Percentiles rank a stretch among this genome's conserved stretches.
Evolutionary conservation across 805 yeast genomes (phyloP).

Genomic region (Candida montana): DNA sequence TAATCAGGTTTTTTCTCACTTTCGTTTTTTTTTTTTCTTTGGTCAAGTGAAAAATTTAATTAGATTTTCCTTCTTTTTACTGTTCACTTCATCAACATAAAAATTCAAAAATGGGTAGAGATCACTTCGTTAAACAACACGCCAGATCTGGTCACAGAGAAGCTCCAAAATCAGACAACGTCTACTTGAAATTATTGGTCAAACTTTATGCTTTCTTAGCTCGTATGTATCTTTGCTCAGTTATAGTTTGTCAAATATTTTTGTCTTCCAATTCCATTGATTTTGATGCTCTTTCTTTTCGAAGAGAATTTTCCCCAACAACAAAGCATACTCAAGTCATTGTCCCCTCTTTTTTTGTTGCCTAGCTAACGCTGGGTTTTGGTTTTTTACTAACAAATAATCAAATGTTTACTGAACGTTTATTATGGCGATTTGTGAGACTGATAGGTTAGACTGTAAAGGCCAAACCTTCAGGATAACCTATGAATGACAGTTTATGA

Average conservation of each 20-base stretch:
- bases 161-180: constrained; percentile 99
- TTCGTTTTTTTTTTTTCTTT: background rate
- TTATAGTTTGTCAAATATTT: constrained; percentile 1
- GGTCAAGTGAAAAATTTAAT: constrained; percentile 8
- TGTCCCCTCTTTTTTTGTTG: no score
- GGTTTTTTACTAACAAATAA: constrained; percentile 7
- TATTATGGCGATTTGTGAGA: constrained; percentile 1
- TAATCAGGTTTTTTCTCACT: background rate
- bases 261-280: constrained; percentile 8
- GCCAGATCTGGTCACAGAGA: constrained; percentile 92
- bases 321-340: no score
- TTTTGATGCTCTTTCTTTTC: constrained; percentile 5
- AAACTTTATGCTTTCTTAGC: constrained; percentile 98
- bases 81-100: constrained; percentile 3
- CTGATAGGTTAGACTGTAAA: constrained; percentile 74
- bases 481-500: background rate
- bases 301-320: constrained; percentile 3
- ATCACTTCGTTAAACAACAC: constrained; percentile 96
- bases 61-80: background rate
- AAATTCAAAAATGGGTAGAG: constrained; percentile 81
- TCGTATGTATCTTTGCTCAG: constrained; percentile 62
- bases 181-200: constrained; percentile 96
- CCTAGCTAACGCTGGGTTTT: constrained; percentile 3
- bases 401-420: constrained; percentile 1
- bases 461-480: constrained; percentile 40